Evolutionary conservation across 768 basidiomycete species (phyloP).

Genomic region (Phlebiopsis flavidoalba): DNA sequence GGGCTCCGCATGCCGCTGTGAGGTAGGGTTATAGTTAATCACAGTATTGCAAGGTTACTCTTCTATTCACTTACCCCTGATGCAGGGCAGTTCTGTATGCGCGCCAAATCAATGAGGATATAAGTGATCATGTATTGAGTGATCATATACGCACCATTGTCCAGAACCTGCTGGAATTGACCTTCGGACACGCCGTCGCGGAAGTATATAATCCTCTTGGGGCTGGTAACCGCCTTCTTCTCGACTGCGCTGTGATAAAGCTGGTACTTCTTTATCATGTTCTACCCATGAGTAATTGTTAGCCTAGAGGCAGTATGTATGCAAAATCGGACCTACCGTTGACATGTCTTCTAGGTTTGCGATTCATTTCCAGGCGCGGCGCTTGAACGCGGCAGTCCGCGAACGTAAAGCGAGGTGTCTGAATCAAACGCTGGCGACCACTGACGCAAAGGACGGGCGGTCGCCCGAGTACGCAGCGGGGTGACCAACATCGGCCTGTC

Average conservation of each 20-base stretch:
- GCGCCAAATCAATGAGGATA: not conserved
- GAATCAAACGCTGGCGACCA: constrained; percentile 79
- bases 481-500: constrained; percentile 76
- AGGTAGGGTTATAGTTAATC: not conserved
- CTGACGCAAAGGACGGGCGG: constrained; percentile 74
- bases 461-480: constrained; percentile 76
- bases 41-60: not conserved
- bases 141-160: constrained; percentile 26
- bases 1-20: constrained; percentile 51
- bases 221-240: constrained; percentile 38
- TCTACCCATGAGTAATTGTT: constrained; percentile 27
- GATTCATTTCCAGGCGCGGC: constrained; percentile 72
- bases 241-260: constrained; percentile 47
- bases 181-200: constrained; percentile 59
- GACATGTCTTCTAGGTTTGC: constrained; percentile 63
- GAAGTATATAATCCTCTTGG: constrained; percentile 71
- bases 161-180: constrained; percentile 43
- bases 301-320: not conserved
- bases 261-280: constrained; percentile 53
- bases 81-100: constrained; percentile 38
- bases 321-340: constrained; percentile 31
- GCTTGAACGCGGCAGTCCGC: constrained; percentile 61
- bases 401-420: constrained; percentile 64
- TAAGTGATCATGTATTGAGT: no score
- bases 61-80: constrained; percentile 42